A percentile compares a stretch with the other conserved stretches of the same genome.
Evolutionary conservation across 345 rosid species (phyloP).

Genomic region (Camelina laxa): DNA sequence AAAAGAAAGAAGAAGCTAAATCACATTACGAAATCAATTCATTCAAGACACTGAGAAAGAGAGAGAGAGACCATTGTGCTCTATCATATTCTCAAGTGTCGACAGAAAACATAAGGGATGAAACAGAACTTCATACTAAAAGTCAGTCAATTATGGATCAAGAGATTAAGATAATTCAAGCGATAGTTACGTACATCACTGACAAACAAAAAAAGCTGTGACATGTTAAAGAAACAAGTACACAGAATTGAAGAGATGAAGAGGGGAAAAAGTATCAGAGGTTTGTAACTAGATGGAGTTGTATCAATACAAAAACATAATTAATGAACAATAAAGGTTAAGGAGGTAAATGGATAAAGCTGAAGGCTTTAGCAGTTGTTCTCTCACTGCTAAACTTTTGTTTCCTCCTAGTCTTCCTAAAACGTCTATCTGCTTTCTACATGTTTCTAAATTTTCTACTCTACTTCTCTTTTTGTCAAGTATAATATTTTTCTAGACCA

Average conservation of each 20-base stretch:
- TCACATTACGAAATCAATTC: not conserved
- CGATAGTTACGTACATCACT: not conserved
- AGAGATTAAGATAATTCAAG: not conserved
- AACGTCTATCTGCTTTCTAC: not conserved
- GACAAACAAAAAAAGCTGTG: not conserved
- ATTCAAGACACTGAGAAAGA: conserved; percentile 8
- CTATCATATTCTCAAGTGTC: not conserved
- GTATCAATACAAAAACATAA: conserved; percentile 4
- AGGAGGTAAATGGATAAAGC: conserved; percentile 4
- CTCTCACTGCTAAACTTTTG: conserved; percentile 2
- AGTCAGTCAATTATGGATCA: not conserved
- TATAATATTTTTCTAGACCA: not conserved
- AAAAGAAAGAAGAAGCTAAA: conserved; percentile 24
- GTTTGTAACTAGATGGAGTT: not conserved
- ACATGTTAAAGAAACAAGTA: not conserved
- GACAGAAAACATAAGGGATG: not conserved
- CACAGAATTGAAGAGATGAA: conserved; percentile 1
- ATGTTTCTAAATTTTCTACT: not conserved
- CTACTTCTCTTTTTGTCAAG: not conserved
- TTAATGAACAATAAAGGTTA: not conserved
- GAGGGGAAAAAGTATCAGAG: not conserved
- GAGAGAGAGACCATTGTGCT: conserved; percentile 8
- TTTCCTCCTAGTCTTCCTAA: not conserved
- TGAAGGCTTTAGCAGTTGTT: not conserved
- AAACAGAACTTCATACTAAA: not conserved